Evolutionary conservation across 2,329 filamentous ascomycete species (phyloP), one percentile per base, ranked within the genome.

Genomic region (Fulvia fulva): DNA sequence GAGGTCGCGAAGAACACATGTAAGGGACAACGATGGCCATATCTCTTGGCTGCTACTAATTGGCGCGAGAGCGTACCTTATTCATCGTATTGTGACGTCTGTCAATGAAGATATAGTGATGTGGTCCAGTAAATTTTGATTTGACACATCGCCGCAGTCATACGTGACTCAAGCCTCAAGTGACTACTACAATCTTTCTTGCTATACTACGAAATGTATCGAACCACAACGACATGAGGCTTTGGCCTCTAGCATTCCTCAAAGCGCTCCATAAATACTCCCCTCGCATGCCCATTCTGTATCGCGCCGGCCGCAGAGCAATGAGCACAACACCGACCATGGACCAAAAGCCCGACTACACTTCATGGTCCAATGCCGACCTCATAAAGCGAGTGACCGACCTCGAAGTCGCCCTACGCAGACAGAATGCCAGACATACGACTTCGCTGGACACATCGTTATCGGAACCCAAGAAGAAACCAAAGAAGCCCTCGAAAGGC

Each of bases 361-460:
- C 79, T 43, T 80, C 78, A 63, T 92, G 88, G 88, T 86, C 82
- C 55, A 85, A 84, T 62, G 80, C 85, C 41, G 83, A 83, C 46
- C 83, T 94, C 37, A 82, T 94, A 45, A 76, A 83, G 63, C 82
- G 87, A 43, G 85, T 95, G 47, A 81, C 79, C 16, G 77, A 83
- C 53, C 79, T 94, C 6, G 90, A 95, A 72, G 71, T 78, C 4
- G 81, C 90, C 68, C 75, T 91, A 14, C 80, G 82, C 21, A 49
- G 44, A 8, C 78, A 80, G 46, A 80, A 76, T 23, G 63, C 73
- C 16, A 74, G 68, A 55, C 76, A 69, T 22, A 46, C 55, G n/a
- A 51, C 60, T 34, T 55, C 57, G 3, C 51, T 62, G 2, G 14
- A 55, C 9, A 30, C 65, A n/a, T 55, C 59, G 19, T 55, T 62